Conservation (phyloP, 768 basidiomycete genomes). For the Lactifluus hygrophoroides region DNA sequence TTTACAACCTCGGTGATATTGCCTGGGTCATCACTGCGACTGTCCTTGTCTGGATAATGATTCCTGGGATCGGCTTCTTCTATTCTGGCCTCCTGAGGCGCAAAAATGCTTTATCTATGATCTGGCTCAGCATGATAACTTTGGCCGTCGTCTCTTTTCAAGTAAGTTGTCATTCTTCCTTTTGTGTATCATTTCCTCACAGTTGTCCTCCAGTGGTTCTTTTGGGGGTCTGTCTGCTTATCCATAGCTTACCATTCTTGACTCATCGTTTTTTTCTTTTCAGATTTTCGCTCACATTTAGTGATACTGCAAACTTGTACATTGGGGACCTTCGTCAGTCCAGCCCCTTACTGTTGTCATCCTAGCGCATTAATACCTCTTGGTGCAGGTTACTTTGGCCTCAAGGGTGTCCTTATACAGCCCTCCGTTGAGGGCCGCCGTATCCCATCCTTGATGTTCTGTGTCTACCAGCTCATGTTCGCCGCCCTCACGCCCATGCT, state of each 20-base stretch:
- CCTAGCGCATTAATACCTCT: not conserved
- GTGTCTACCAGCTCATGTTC: constrained; percentile 86
- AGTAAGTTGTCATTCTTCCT: constrained; percentile 31
- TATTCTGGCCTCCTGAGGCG: constrained; percentile 86
- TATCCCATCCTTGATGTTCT: constrained; percentile 70
- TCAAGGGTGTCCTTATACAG: constrained; percentile 67
- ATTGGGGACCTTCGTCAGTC: constrained; percentile 78
- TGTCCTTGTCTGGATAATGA: constrained; percentile 70
- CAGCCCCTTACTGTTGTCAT: not conserved
- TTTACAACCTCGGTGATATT: constrained; percentile 58
- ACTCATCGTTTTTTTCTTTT: not conserved
- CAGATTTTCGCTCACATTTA: constrained; percentile 78
- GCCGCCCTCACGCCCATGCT: constrained; percentile 87
- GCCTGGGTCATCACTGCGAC: constrained; percentile 64
- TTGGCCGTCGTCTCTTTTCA: constrained; percentile 79
- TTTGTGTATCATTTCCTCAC: constrained; percentile 2
- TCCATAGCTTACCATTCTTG: too few relatives aligned
- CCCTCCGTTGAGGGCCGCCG: constrained; percentile 65
- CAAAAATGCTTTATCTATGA: constrained; percentile 93
- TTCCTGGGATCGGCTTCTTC: constrained; percentile 68
- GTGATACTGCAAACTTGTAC: constrained; percentile 59
- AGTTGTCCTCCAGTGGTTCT: constrained; percentile 67
- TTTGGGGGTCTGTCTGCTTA: constrained; percentile 58
- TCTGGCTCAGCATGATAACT: constrained; percentile 69
- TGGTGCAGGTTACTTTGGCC: constrained; percentile 72